A percentile compares a stretch with the other conserved stretches of the same genome.
Evolutionary conservation across 2,329 filamentous ascomycete genomes (phyloP).

Genomic region (Sclerotiophoma versabilis): DNA sequence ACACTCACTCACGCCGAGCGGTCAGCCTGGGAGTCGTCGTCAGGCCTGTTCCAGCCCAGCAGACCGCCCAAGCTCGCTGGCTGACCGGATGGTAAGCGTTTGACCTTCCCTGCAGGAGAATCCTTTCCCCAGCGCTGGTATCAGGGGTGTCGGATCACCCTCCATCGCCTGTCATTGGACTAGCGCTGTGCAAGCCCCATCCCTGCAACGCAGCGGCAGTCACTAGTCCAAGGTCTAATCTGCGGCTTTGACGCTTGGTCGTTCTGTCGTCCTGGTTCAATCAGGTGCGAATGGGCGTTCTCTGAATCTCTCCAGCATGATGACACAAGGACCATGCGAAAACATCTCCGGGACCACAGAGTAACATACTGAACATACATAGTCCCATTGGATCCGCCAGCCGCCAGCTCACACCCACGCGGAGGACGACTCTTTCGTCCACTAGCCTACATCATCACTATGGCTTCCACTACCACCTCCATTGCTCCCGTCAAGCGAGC

Average conservation of each 20-base stretch:
- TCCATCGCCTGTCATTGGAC: slow-evolving; percentile 36
- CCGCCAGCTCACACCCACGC: slow-evolving; percentile 30
- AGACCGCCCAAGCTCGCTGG: slow-evolving; percentile 35
- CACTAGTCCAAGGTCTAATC: slow-evolving; percentile 41
- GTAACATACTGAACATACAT: slow-evolving; percentile 41
- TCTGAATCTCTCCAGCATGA: slow-evolving; percentile 35
- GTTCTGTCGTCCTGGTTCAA: slow-evolving; percentile 42
- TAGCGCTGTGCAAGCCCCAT: slow-evolving; percentile 22
- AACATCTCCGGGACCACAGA: slow-evolving; percentile 35
- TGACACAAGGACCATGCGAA: slow-evolving; percentile 44
- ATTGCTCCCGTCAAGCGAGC: slow-evolving; percentile 51
- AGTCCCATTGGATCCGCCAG: slow-evolving; percentile 38
- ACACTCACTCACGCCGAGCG: slow-evolving; percentile 33
- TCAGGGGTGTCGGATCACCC: slow-evolving; percentile 31
- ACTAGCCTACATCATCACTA: slow-evolving; percentile 28
- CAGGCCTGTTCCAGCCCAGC: slow-evolving; percentile 35
- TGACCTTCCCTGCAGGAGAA: slow-evolving; percentile 39
- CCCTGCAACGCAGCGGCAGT: slow-evolving; percentile 34
- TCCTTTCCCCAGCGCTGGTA: slow-evolving; percentile 32
- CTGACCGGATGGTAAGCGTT: slow-evolving; percentile 37
- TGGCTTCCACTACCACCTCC: slow-evolving; percentile 42
- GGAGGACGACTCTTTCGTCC: slow-evolving; percentile 31
- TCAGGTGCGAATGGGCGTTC: slow-evolving; percentile 41
- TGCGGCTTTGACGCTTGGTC: slow-evolving; percentile 47
- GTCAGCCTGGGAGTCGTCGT: slow-evolving; percentile 27